phyloP scores from a whole-genome alignment of 192 early-diverging fungal species.

The Podila minutissima region DNA sequence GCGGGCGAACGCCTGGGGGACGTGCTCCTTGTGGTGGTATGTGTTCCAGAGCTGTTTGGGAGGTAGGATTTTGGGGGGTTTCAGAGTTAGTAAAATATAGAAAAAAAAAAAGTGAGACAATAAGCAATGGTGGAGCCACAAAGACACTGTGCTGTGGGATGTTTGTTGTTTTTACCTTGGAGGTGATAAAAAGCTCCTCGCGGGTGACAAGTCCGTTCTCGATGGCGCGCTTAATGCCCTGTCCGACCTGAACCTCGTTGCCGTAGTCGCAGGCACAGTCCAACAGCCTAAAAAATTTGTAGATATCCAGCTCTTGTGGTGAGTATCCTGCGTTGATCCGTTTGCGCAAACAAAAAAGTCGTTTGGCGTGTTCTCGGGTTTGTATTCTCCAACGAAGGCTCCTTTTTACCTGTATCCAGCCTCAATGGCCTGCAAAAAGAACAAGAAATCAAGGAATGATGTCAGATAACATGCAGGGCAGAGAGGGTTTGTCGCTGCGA shows the following conservation, averaged over 20 bases:
- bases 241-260: slow-evolving; percentile 72
- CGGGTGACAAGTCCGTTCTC: slow-evolving; percentile 63
- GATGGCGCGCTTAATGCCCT: slow-evolving; percentile 62
- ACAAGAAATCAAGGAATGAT: not conserved
- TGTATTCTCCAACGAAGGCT: not conserved
- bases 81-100: not conserved
- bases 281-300: slow-evolving; percentile 25
- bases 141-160: not conserved
- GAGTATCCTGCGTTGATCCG: too few relatives aligned
- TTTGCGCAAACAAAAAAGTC: too few relatives aligned
- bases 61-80: not conserved
- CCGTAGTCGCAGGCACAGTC: slow-evolving; percentile 73
- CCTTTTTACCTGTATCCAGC: slow-evolving; percentile 40
- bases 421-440: slow-evolving; percentile 22
- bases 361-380: too few relatives aligned
- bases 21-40: slow-evolving; percentile 63
- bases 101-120: not conserved
- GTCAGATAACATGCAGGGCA: not conserved
- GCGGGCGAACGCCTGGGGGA: slow-evolving; percentile 61
- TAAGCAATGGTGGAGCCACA: not conserved
- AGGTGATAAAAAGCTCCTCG: slow-evolving; percentile 65
- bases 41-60: slow-evolving; percentile 69
- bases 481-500: too few relatives aligned
- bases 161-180: slow-evolving; percentile 59
- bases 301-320: not conserved